Percentiles rank a stretch among this genome's conserved stretches.
phyloP scores from a whole-genome alignment of 257 asterid genomes.

The Solanum ossicruentum region DNA sequence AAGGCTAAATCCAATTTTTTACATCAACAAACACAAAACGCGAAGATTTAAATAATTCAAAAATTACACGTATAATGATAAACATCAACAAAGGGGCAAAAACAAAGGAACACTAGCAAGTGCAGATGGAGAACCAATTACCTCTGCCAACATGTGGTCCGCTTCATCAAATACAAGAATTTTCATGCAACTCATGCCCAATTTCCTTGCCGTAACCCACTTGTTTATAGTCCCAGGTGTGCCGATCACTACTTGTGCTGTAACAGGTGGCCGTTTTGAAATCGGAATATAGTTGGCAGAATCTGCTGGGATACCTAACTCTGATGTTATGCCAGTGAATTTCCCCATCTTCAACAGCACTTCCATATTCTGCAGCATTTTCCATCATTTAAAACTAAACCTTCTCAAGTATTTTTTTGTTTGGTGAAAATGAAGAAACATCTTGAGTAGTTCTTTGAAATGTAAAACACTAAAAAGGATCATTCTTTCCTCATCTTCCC shows the following conservation, averaged over 20 bases:
- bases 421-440: neutral
- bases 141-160: conserved; percentile 95
- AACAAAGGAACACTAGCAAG: neutral
- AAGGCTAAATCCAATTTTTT: neutral
- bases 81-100: neutral
- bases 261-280: conserved; percentile 43
- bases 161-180: conserved; percentile 96
- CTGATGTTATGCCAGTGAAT: conserved; percentile 68
- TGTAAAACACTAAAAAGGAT: neutral
- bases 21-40: neutral
- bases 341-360: conserved; percentile 91
- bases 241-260: conserved; percentile 81
- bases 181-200: conserved; percentile 66
- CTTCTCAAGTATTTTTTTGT: neutral
- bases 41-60: neutral
- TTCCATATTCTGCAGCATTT: conserved; percentile 63
- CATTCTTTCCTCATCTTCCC: neutral
- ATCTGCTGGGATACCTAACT: conserved; percentile 63
- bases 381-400: neutral
- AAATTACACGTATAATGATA: neutral
- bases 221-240: conserved; percentile 86
- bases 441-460: neutral
- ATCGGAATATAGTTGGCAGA: conserved; percentile 34
- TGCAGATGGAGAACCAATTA: neutral
- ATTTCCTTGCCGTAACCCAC: conserved; percentile 54